Evolutionary conservation across 1,284 basidiomycete genomes (phyloP).

Genomic region (Ceratobasidium sp.): DNA sequence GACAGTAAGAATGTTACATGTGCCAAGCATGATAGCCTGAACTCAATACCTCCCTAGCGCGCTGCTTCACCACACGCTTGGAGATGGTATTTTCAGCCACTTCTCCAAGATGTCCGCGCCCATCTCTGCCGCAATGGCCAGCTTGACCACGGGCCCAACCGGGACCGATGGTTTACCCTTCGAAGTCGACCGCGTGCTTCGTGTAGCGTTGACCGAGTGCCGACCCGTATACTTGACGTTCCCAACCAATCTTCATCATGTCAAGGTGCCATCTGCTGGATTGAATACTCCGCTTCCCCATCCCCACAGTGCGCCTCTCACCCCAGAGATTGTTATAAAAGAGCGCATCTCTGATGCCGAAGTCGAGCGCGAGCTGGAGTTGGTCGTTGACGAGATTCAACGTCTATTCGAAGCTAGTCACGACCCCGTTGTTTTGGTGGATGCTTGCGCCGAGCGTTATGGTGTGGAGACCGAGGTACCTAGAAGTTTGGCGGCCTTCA

Average conservation of each 20-base stretch:
- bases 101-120: conserved; percentile 32
- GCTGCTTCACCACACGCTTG: conserved; percentile 86
- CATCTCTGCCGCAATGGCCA: conserved; percentile 29
- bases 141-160: conserved; percentile 11
- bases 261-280: conserved; percentile 69
- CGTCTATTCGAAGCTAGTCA: conserved; percentile 68
- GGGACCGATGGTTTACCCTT: conserved; percentile 16
- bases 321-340: conserved; percentile 8
- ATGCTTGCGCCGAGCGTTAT: conserved; percentile 87
- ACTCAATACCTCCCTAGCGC: conserved; percentile 55
- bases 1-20: conserved; percentile 47
- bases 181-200: neutral
- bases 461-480: conserved; percentile 65
- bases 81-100: conserved; percentile 61
- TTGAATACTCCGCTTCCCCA: conserved; percentile 70
- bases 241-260: conserved; percentile 83
- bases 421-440: conserved; percentile 82
- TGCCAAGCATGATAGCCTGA: conserved; percentile 38
- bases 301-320: conserved; percentile 48
- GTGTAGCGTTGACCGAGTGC: conserved; percentile 56
- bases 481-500: neutral
- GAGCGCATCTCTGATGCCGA: conserved; percentile 40
- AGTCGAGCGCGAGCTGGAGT: conserved; percentile 58
- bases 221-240: conserved; percentile 89
- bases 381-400: conserved; percentile 77